These are phyloP conservation scores for Verticillium zaregamsianum DNA, from an alignment of 2,329 filamentous ascomycete species.

Conservation along the genomic window DNA sequence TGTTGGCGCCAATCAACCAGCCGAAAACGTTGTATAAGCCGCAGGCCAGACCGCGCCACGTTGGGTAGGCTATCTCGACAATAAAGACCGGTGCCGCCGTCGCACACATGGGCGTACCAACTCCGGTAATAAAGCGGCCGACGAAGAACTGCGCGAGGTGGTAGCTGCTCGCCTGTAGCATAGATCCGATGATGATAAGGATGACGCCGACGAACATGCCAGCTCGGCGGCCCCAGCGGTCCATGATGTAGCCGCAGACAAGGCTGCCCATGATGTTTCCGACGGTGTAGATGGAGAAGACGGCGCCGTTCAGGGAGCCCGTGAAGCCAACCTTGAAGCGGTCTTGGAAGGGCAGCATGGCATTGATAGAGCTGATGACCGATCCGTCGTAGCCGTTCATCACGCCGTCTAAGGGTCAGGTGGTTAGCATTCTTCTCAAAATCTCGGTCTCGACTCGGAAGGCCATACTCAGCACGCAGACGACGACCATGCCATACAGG, in stretches of 20 bases:
- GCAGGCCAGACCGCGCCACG: constrained; percentile 14
- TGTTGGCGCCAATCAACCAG: constrained; percentile 15
- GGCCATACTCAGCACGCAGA: constrained; percentile 14
- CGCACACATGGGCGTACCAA: constrained; percentile 10
- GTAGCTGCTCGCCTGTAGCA: constrained; percentile 13
- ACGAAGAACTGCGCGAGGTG: constrained; percentile 14
- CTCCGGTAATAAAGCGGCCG: constrained; percentile 13
- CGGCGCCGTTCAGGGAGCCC: constrained; percentile 9
- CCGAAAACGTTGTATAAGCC: constrained; percentile 14
- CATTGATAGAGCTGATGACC: constrained; percentile 15
- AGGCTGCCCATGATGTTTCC: constrained; percentile 12
- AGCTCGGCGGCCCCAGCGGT: constrained; percentile 13
- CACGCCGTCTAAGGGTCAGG: too few relatives aligned
- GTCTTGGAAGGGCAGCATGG: constrained; percentile 13
- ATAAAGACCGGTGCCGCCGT: constrained; percentile 14
- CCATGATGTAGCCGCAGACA: constrained; percentile 14
- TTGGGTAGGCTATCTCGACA: constrained; percentile 15
- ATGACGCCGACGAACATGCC: constrained; percentile 13
- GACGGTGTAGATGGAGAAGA: constrained; percentile 12
- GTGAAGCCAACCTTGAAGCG: constrained; percentile 12
- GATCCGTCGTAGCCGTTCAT: constrained; percentile 13
- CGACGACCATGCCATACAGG: constrained; percentile 14
- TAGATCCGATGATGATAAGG: constrained; percentile 11
- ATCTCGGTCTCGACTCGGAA: too few relatives aligned
- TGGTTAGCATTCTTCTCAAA: too few relatives aligned